phyloP scores from a whole-genome alignment of 2,329 filamentous ascomycete genomes.

The Rutstroemia sp. region DNA sequence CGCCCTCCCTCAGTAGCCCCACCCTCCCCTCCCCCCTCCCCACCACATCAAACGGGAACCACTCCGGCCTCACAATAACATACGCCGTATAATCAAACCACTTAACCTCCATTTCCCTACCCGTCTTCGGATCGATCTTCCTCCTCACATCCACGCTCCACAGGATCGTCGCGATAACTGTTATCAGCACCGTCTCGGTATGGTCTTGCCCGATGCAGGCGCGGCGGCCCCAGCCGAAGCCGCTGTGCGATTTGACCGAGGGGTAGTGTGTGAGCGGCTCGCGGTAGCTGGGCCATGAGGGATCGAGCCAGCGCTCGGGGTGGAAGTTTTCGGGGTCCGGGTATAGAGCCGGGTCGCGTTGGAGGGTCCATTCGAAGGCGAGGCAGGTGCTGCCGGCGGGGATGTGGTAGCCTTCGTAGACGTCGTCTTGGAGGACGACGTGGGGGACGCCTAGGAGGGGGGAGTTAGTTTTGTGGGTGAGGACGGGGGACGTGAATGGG shows the following conservation, averaged over 20 bases:
- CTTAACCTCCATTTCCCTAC: neutral
- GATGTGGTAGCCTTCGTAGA: conserved; percentile 35
- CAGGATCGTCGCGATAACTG: conserved; percentile 1
- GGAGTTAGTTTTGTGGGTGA: conserved; percentile 23
- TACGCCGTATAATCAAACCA: conserved; percentile 7
- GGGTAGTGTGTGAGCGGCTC: conserved; percentile 36
- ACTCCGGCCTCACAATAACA: conserved; percentile 4
- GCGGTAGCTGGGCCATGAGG: conserved; percentile 23
- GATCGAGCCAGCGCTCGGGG: conserved; percentile 26
- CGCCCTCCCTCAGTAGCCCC: neutral
- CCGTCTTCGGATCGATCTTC: conserved; percentile 1
- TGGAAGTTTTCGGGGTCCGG: conserved; percentile 35
- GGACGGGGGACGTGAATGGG: neutral
- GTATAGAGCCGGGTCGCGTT: conserved; percentile 32
- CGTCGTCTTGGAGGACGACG: conserved; percentile 44
- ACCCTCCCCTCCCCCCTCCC: neutral
- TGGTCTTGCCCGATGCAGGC: conserved; percentile 43
- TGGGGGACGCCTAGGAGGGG: conserved; percentile 47
- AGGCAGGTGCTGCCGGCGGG: conserved; percentile 32
- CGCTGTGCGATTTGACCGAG: conserved; percentile 36
- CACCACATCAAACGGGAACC: conserved; percentile 5
- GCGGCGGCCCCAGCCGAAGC: conserved; percentile 45
- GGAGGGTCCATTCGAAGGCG: conserved; percentile 19
- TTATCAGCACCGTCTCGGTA: conserved; percentile 31
- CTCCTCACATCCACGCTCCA: conserved; percentile 1